phyloP scores from a whole-genome alignment of 176 grass and related monocot species.

The Cenchrus fungigraminus region DNA sequence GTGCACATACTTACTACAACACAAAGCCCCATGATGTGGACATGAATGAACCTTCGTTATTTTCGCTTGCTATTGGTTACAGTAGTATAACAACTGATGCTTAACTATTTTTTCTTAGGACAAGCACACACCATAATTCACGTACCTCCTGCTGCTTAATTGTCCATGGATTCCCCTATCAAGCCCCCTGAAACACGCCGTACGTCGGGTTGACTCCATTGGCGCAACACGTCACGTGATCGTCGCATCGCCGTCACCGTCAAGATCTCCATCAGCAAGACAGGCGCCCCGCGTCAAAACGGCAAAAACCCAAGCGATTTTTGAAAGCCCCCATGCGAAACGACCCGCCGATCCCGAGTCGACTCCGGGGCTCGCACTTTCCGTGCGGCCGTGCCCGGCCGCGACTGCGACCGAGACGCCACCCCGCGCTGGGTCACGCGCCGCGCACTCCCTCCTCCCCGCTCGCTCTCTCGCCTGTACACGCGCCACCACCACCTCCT shows the following conservation, averaged over 20 bases:
- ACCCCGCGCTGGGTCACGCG: not conserved
- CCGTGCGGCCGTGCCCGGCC: not conserved
- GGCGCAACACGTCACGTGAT: not conserved
- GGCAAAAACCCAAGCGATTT: not conserved
- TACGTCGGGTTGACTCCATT: not conserved
- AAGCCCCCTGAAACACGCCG: not conserved
- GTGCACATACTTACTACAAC: not conserved
- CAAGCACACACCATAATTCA: constrained; percentile 20
- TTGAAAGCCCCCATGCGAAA: constrained; percentile 9
- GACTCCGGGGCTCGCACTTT: not conserved
- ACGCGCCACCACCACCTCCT: constrained; percentile 20
- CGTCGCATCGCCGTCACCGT: not conserved
- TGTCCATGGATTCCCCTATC: not conserved
- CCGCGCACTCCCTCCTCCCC: constrained; percentile 16
- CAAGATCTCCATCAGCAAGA: not conserved
- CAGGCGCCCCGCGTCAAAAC: not conserved
- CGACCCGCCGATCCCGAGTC: not conserved
- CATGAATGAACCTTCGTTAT: not conserved
- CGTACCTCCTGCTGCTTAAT: not conserved
- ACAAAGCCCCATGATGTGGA: not conserved
- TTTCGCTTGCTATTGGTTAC: not conserved
- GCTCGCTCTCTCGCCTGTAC: not conserved
- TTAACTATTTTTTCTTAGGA: not conserved
- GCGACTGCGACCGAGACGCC: not conserved
- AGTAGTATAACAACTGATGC: too few relatives aligned